Base-by-base conservation (phyloP, 139 green algal genomes). In the Chlorella sp. region DNA sequence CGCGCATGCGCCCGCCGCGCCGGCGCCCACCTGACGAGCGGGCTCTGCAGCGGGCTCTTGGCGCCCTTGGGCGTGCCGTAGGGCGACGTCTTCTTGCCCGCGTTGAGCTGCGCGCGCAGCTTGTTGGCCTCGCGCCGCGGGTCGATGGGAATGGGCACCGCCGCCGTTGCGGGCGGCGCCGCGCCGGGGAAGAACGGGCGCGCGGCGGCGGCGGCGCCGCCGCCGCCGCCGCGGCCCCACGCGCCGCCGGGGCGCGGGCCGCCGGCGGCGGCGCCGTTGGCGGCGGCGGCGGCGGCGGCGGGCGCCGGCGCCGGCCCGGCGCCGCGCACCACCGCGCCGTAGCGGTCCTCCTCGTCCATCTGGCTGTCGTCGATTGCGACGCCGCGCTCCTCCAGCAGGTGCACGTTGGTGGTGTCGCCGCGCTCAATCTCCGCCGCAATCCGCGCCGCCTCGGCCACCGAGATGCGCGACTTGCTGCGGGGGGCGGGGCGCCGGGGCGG, bases 291-390 rank as follows among this genome's bases (percentile, higher is more conserved):
- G 40, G n/a, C 62, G 3, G 46, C 23, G 14, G 0, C 38, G 0
- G 53, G 27, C 17, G 42, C 41, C 11, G 53, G 15, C 8, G 51
- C 15, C 38, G 46, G 36, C 31, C 45, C 36, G 0, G 71, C 38
- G 15, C 67, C 72, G 3, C 77, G 68, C 43, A 77, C 40, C 38
- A 97, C 93, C 0, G 90, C 87, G 31, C 88, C 93, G 73, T 95
- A 97, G 56, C 84, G 80, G 56, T 91, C 91, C 82, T 97, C 93
- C 81, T 97, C 93, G 72, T 97, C 91, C 55, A 95, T 72, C 79
- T 94, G 78, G 38, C 68, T 45, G 68, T 92, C 85, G 12, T 88
- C 88, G 21, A 94, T 56, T 33, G 71, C 79, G 25, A 85, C 76
- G 8, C 91, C 90, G 0, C 93, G 85, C 87, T 97, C 93, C 82